These are phyloP conservation scores for Talaromyces trachyspermus DNA, from an alignment of 495 filamentous ascomycete species.

Conservation along the genomic window DNA sequence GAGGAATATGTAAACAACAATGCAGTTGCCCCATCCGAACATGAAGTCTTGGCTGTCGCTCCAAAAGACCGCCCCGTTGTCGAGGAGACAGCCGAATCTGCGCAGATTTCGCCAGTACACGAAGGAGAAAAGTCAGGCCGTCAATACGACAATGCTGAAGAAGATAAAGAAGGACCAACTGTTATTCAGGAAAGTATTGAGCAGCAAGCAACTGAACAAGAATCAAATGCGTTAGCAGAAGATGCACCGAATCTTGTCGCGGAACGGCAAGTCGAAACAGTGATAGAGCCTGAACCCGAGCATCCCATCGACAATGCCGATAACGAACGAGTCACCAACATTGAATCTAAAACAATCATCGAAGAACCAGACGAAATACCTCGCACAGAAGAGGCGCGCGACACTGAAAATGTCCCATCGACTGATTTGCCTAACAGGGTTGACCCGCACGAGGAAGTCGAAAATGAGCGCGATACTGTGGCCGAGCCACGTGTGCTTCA, in stretches of 20 bases:
- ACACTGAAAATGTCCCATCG: slow-evolving; percentile 7
- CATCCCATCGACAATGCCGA: slow-evolving; percentile 12
- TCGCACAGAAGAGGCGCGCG: slow-evolving; percentile 3
- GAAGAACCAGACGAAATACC: slow-evolving; percentile 9
- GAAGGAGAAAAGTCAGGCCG: slow-evolving; percentile 5
- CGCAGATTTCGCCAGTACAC: neutral
- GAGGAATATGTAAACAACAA: slow-evolving; percentile 32
- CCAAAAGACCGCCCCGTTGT: too few species aligned
- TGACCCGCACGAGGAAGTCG: neutral
- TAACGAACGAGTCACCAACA: neutral
- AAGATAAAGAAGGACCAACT: slow-evolving; percentile 1
- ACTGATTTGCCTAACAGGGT: neutral
- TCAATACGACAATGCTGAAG: neutral
- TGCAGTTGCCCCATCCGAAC: slow-evolving; percentile 23
- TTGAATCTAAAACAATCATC: neutral
- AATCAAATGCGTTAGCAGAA: neutral
- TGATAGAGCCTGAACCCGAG: slow-evolving; percentile 8
- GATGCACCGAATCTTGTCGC: neutral
- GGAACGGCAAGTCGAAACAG: neutral
- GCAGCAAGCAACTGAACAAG: neutral
- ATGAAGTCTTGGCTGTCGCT: slow-evolving; percentile 13
- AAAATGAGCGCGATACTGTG: slow-evolving; percentile 1
- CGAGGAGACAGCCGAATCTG: slow-evolving; percentile 5
- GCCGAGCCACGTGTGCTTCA: slow-evolving; percentile 11
- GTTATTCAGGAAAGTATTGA: neutral